Conservation (phyloP, 75 land plant species). For the Picea sitchensis region DNA sequence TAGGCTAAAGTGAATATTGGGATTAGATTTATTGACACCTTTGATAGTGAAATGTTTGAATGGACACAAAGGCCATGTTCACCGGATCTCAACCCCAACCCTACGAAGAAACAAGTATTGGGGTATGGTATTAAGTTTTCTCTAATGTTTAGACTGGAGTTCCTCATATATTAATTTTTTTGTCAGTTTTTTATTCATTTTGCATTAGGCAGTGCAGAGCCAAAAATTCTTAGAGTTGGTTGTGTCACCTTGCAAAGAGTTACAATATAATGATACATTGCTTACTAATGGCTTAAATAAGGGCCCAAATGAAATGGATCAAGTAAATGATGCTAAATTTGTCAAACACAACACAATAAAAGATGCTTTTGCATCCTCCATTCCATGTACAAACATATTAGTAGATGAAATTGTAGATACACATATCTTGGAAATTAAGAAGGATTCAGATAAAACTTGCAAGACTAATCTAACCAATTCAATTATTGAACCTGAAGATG, state of each 20-base stretch:
- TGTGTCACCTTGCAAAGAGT: background rate
- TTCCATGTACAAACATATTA: no score
- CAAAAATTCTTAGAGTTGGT: background rate
- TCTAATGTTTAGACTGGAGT: background rate
- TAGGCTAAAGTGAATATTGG: constrained; percentile 18
- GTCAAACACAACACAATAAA: no score
- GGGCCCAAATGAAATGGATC: background rate
- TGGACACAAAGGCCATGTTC: constrained; percentile 86
- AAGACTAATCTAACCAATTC: background rate
- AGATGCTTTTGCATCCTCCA: no score
- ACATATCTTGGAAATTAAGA: background rate
- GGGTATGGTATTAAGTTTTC: background rate
- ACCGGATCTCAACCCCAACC: constrained; percentile 63
- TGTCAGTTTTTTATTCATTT: background rate
- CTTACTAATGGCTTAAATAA: background rate
- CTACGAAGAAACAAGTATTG: constrained; percentile 41
- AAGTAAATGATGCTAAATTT: background rate
- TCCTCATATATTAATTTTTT: background rate
- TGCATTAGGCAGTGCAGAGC: background rate
- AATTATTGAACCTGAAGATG: background rate
- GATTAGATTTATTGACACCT: constrained; percentile 13
- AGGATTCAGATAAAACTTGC: background rate
- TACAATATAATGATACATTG: background rate
- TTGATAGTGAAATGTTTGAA: constrained; percentile 76
- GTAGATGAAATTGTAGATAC: background rate